phyloP scores from a whole-genome alignment of 352 stramenopile species.

The Phytopythium boreale region DNA sequence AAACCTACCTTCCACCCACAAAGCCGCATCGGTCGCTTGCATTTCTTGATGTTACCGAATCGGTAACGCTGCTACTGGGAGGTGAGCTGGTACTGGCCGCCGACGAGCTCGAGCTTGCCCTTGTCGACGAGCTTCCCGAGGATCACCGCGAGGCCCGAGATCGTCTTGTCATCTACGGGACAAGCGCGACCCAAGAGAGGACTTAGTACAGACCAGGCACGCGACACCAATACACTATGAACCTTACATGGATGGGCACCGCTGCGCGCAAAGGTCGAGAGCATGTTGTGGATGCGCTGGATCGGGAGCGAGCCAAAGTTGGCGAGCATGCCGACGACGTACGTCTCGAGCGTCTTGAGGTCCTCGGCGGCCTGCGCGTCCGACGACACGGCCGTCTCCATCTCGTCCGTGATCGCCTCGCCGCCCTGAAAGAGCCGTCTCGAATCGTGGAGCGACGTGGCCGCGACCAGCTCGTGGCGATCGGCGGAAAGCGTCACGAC shows the following conservation, averaged over 20 bases:
- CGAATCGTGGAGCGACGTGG: conserved; percentile 42
- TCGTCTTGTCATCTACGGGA: conserved; percentile 74
- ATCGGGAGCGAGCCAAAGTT: conserved; percentile 92
- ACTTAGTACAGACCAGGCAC: not conserved
- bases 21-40: too few relatives aligned
- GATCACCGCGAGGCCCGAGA: conserved; percentile 68
- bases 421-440: conserved; percentile 19
- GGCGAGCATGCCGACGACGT: conserved; percentile 94
- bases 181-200: not conserved
- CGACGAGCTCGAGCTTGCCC: conserved; percentile 65
- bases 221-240: not conserved
- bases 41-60: too few relatives aligned
- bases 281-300: conserved; percentile 94
- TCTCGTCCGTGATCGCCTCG: conserved; percentile 42
- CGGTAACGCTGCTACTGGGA: conserved; percentile 22
- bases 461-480: conserved; percentile 40
- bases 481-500: conserved; percentile 45
- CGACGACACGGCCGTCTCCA: conserved; percentile 86
- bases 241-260: conserved; percentile 72
- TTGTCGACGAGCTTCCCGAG: conserved; percentile 66
- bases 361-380: conserved; percentile 91
- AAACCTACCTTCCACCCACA: too few relatives aligned
- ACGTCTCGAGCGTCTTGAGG: conserved; percentile 91
- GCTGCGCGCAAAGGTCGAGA: conserved; percentile 84
- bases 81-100: conserved; percentile 63